Base-by-base conservation (phyloP, 768 basidiomycete genomes). In the Leccinellum rugosiceps region DNA sequence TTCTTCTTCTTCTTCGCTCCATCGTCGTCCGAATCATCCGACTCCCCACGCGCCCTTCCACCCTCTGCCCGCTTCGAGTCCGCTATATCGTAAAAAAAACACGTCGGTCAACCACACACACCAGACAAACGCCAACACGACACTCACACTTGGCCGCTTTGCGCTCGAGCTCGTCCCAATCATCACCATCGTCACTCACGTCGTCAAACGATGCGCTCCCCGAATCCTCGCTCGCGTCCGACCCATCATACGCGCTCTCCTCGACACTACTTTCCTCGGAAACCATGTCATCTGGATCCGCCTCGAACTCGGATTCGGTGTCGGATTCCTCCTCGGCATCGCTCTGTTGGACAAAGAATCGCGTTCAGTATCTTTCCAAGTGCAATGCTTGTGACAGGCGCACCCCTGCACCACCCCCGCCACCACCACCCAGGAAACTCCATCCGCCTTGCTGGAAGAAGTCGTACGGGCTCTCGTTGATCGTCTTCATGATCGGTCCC, bases 381-480 rank as follows among this genome's bases (percentile, higher is more conserved):
- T n/a, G 38, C 45, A 10, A 32, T n/a, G 10, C 1, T 17, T 3
- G 57, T 35, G 28, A 26, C 11, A 74, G 32, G 7, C 82, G 61
- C 55, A 90, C 90, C 69, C 88, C 90, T 30, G 81, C 88, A 55
- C 80, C 82, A 57, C 80, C 82, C 13, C 80, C 77, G 6, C 83
- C 77, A n/a, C 80, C 77, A 10, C 83, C 77, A 43, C 87, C 87
- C 14, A 87, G 85, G 58, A 98, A 81, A 86, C 94, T 98, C 96
- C 96, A 98, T 34, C 97, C 97, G n/a, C 94, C 94, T 50, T 88
- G 85, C 60, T 88, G 88, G 85, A 95, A 99, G 77, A 98, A 99
- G 28, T 90, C 92, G 63, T 90, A 86, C 0, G 97, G 94, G 61
- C 88, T 92, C 62, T 98, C 96, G 61, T 97, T 97, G 74, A 98